A percentile compares a stretch with the other conserved stretches of the same genome.
Conservation (phyloP, 2,329 filamentous ascomycete species). For the Pyrenophora tritici-repentis region DNA sequence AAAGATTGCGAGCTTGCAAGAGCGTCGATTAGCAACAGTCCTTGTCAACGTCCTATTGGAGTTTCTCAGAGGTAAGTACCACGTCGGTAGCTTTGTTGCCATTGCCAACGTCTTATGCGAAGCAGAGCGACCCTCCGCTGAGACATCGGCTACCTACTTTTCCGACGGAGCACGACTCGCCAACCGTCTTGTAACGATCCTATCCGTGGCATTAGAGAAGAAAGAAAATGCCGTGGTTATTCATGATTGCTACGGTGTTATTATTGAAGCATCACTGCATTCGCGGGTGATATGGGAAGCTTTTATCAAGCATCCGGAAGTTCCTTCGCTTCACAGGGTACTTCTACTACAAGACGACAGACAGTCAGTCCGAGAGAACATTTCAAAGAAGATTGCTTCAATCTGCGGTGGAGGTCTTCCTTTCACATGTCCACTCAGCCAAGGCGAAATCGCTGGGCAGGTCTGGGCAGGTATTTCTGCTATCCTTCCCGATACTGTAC, state of each 20-base stretch:
- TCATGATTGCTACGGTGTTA: conserved; percentile 36
- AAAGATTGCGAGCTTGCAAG: conserved; percentile 23
- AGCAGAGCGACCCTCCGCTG: conserved; percentile 41
- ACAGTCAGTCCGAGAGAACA: conserved; percentile 31
- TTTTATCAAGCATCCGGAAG: conserved; percentile 32
- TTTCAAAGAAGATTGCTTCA: conserved; percentile 40
- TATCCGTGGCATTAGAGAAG: conserved; percentile 27
- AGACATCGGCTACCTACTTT: conserved; percentile 42
- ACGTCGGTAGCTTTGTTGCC: background rate
- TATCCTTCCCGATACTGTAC: conserved; percentile 37
- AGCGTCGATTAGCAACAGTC: conserved; percentile 34
- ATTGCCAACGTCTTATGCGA: conserved; percentile 28
- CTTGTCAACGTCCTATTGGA: conserved; percentile 37
- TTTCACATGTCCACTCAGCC: conserved; percentile 36
- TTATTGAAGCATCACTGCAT: conserved; percentile 46
- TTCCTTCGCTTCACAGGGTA: conserved; percentile 33
- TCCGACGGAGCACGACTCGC: conserved; percentile 35
- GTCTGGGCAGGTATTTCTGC: conserved; percentile 44
- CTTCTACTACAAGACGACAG: conserved; percentile 37
- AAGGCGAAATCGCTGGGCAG: conserved; percentile 36
- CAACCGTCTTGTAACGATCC: conserved; percentile 37
- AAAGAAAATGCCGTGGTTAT: conserved; percentile 22
- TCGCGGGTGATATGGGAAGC: conserved; percentile 42
- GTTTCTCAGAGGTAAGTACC: conserved; percentile 42
- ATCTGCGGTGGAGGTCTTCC: conserved; percentile 44